These are phyloP conservation scores for Tephrocybe sp. DNA, from an alignment of 768 basidiomycete genomes.

Conservation along the genomic window DNA sequence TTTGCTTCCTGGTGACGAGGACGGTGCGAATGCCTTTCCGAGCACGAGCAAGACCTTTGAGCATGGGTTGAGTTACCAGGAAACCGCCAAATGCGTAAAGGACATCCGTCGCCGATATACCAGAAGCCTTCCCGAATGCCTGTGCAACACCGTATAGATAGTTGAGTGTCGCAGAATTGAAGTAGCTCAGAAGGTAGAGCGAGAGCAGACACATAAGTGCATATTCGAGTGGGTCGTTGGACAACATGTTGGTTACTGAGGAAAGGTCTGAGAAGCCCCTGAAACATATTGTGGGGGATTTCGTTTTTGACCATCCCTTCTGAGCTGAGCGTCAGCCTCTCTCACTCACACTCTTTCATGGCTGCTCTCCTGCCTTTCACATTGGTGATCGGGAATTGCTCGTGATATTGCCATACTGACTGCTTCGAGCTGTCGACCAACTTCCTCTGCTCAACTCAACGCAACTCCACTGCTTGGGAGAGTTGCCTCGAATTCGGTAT, in stretches of 20 bases:
- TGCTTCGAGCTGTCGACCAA: no score
- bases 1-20: not conserved
- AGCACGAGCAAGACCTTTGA: not conserved
- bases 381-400: no score
- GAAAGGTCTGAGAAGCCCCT: no score
- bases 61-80: not conserved
- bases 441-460: no score
- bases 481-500: no score
- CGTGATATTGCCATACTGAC: no score
- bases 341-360: no score
- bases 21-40: not conserved
- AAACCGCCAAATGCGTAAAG: not conserved
- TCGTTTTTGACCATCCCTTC: no score
- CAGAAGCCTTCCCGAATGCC: not conserved
- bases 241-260: not conserved
- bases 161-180: not conserved
- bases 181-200: not conserved
- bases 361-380: no score
- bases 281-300: no score
- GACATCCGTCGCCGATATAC: not conserved
- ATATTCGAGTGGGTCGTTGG: not conserved
- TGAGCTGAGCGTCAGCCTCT: no score
- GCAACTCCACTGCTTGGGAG: no score
- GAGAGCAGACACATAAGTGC: not conserved
- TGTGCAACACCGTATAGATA: not conserved